Evolutionary conservation across 805 yeast genomes (phyloP).

Genomic region (Barnettozyma sp.): DNA sequence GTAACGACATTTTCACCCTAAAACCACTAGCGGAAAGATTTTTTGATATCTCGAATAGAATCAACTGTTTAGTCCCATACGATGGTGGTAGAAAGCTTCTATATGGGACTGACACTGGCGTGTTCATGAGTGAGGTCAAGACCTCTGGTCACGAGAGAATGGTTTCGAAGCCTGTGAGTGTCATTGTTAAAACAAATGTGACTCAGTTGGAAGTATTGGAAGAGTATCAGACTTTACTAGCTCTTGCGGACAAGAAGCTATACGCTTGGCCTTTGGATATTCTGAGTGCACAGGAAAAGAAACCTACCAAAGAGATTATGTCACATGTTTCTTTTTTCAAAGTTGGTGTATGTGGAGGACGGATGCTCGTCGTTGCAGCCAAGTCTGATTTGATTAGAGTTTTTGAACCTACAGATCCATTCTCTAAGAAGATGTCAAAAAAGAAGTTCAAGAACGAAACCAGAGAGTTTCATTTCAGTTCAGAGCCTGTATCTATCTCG

Average conservation of each 20-base stretch:
- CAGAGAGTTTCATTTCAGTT: constrained; percentile 70
- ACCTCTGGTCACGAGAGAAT: constrained; percentile 39
- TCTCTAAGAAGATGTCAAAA: constrained; percentile 50
- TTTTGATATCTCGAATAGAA: constrained; percentile 67
- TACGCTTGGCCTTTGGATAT: constrained; percentile 75
- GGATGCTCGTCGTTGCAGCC: constrained; percentile 83
- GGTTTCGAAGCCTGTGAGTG: constrained; percentile 67
- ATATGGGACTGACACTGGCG: constrained; percentile 89
- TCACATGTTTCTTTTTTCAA: constrained; percentile 88
- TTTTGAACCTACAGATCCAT: constrained; percentile 83
- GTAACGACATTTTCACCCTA: constrained; percentile 73
- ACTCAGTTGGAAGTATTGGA: constrained; percentile 88
- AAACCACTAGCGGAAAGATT: constrained; percentile 68
- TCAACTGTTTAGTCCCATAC: constrained; percentile 87
- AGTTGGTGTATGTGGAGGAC: constrained; percentile 88
- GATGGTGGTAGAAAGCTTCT: constrained; percentile 89
- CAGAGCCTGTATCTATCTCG: constrained; percentile 89
- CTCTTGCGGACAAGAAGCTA: constrained; percentile 74
- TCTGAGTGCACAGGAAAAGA: constrained; percentile 41
- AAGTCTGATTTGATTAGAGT: constrained; percentile 76
- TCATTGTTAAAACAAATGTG: constrained; percentile 68
- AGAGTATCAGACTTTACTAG: constrained; percentile 77
- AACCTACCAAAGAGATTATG: constrained; percentile 70
- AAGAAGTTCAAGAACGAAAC: constrained; percentile 63
- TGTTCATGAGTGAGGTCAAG: constrained; percentile 71